These are phyloP conservation scores for Penicillium canescens DNA, from an alignment of 495 filamentous ascomycete species.

Conservation along the genomic window DNA sequence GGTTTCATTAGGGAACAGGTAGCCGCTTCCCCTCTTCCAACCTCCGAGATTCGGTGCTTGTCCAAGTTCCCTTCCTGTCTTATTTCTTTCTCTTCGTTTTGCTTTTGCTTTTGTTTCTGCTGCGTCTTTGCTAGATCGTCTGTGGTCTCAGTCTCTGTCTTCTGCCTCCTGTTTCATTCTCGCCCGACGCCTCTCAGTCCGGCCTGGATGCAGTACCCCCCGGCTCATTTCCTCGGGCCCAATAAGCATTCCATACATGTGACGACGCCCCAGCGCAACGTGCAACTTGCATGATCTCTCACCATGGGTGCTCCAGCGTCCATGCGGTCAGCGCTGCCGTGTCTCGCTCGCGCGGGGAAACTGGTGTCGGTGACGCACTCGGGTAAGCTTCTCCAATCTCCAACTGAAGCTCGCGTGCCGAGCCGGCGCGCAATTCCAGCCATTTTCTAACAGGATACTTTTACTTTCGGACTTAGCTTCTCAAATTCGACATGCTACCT, in stretches of 20 bases:
- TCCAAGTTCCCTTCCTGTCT: background rate
- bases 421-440: background rate
- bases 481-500: slow-evolving; percentile 12
- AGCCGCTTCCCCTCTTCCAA: too few species aligned
- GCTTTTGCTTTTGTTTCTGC: background rate
- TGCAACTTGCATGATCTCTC: slow-evolving; percentile 5
- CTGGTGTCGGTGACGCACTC: slow-evolving; percentile 16
- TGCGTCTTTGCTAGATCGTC: background rate
- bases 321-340: slow-evolving; percentile 31
- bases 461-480: slow-evolving; percentile 7
- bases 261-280: background rate
- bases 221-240: background rate
- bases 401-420: too few species aligned
- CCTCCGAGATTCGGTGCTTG: background rate
- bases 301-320: slow-evolving; percentile 33
- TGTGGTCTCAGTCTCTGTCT: slow-evolving; percentile 1
- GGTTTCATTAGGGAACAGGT: too few species aligned
- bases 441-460: slow-evolving; percentile 8
- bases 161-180: background rate
- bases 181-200: background rate
- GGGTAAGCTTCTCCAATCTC: slow-evolving; percentile 21
- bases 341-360: slow-evolving; percentile 28
- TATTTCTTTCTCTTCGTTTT: slow-evolving; percentile 3
- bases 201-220: slow-evolving; percentile 9
- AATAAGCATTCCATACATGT: slow-evolving; percentile 3